Evolutionary conservation across 108 stramenopile species (phyloP), one percentile per base, ranked within the genome.

Genomic region (Cylindrotheca closterium): DNA sequence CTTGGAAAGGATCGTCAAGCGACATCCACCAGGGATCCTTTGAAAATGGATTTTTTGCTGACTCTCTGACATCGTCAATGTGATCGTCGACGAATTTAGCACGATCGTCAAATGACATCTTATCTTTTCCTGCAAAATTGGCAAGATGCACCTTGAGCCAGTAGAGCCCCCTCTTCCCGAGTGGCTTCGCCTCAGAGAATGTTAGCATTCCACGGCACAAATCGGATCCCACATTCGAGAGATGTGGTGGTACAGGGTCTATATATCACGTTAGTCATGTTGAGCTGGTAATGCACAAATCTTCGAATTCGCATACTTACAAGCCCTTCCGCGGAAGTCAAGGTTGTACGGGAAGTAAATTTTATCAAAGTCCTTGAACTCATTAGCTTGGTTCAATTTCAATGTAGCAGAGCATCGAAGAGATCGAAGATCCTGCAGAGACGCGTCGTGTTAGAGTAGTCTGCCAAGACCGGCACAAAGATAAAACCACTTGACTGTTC

Each of bases 311-410:
- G 3, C 8, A 27, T 3, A 67, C 65, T 45, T 47, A 67, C 65
- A 84, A 15, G 96, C 98, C 15, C 99, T 80, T 19, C 99, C 98
- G 15, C 99, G 81, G 71, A 99, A 99, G 72, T 99, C 99, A 60
- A 99, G 75, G 75, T 98, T 99, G 90, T 98, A 97, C 7, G 98
- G 98, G 63, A 98, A 99, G 79, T 89, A 99, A 30, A 99, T 87
- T 58, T 74, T 68, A 25, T 89, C 86, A 57, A 86, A 92, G 37
- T 96, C 84, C 70, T 77, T 61, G 73, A 97, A 96, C 62, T 88
- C 73, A 23, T 91, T 70, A 0, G 96, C 98, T 60, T 96, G 87
- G 51, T 80, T 72, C 29, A 98, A 54, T 71, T 97, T 98, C 26
- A 96, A 67, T 49, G 70, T 75, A 4, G 86, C 85, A 30, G 95